Evolutionary conservation across 2,329 filamentous ascomycete species (phyloP).

Genomic region (Monosporascus sp.): DNA sequence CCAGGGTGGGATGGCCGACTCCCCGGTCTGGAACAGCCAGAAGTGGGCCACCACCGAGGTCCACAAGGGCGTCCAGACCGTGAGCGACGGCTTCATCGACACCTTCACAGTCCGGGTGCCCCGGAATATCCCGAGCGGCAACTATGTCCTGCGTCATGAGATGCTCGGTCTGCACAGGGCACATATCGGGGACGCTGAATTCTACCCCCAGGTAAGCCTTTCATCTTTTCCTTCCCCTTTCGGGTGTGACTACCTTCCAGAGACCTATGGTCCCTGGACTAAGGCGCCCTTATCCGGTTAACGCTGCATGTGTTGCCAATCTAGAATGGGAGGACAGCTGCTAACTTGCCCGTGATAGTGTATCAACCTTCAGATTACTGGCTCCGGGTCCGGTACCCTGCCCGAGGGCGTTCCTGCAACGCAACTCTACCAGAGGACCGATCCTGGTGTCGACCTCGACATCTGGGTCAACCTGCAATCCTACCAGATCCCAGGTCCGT

Average conservation of each 20-base stretch:
- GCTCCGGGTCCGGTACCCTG: constrained; percentile 10
- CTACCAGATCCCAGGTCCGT: constrained; percentile 13
- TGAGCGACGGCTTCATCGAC: constrained; percentile 42
- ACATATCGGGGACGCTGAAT: constrained; percentile 12
- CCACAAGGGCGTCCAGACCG: constrained; percentile 34
- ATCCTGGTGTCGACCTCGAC: constrained; percentile 12
- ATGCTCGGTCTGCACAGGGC: constrained; percentile 22
- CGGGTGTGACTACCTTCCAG: too few species aligned
- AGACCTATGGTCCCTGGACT: too few species aligned
- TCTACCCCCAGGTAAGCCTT: constrained; percentile 18
- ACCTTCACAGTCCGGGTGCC: constrained; percentile 22
- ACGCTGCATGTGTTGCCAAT: background rate
- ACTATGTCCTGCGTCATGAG: constrained; percentile 21
- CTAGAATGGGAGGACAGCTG: background rate
- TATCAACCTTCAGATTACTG: constrained; percentile 17
- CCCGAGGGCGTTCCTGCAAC: constrained; percentile 9
- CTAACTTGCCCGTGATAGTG: constrained; percentile 10
- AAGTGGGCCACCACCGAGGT: constrained; percentile 37
- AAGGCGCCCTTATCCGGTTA: too few species aligned
- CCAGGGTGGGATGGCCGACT: constrained; percentile 22
- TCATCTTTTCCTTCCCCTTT: background rate
- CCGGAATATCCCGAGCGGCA: constrained; percentile 24
- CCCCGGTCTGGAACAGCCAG: constrained; percentile 39
- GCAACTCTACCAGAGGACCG: constrained; percentile 11
- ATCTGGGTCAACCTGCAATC: constrained; percentile 14